Evolutionary conservation across 495 filamentous ascomycete genomes (phyloP), one percentile per base, ranked within the genome.

Genomic region (Xylaria palmicola): DNA sequence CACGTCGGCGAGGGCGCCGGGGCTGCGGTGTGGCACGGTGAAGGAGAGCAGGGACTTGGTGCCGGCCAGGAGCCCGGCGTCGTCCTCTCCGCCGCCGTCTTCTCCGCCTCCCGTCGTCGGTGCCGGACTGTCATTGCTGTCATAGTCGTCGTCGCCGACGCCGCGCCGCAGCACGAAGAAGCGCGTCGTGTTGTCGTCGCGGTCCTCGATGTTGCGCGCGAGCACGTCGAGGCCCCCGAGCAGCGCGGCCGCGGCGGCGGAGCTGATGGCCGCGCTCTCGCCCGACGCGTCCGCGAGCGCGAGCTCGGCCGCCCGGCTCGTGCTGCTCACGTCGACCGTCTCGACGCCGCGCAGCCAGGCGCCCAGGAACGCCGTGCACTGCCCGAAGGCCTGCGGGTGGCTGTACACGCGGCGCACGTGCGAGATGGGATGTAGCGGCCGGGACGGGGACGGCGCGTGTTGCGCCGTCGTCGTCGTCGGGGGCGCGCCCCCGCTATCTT

Each of bases 311-410:
- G 89, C 94, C 65, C 85, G 86, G 43, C 86, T 90, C 1, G 94
- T 98, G 2, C 90, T 95, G 43, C 88, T 89, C 40, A 92, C 89
- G 71, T 98, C 93, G 36, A 93, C 82, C 43, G 85, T 81, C 75
- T 94, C 91, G 7, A 89, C 77, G 24, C 83, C 83, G 57, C 86
- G 86, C 53, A 94, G 83, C 65, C 86, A 75, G 45, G 76, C 67
- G 6, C 78, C 76, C 6, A 97, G 75, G 67, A 95, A 95, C n/a
- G 45, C 61, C n/a, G 85, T 85, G 68, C 92, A 96, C 77, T 98
- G 94, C 4, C 92, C 93, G 79, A 92, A 94, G 30, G 91, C 94
- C 75, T 98, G 94, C 15, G 92, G 91, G 72, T 98, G 94, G 24
- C 90, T 93, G 75, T 96, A 96, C 47, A 98, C 72, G 39, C 81